Evolutionary conservation across 176 grass and related monocot species (phyloP).

Genomic region (Musa beccarii): DNA sequence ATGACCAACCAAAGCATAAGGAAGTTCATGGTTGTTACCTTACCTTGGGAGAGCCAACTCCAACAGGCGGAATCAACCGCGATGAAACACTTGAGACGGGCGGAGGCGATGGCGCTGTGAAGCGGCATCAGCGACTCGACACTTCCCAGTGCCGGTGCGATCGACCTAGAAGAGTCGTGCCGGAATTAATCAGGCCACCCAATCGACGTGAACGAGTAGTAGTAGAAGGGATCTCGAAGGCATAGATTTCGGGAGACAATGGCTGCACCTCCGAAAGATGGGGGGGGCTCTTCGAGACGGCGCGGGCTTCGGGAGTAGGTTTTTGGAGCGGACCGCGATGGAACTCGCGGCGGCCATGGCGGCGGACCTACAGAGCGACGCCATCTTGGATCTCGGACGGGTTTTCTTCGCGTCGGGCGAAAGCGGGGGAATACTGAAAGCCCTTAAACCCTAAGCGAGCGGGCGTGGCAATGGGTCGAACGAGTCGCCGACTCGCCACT

Average conservation of each 20-base stretch:
- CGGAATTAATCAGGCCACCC: neutral
- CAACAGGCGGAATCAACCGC: conserved; percentile 41
- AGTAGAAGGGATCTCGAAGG: neutral
- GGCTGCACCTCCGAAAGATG: neutral
- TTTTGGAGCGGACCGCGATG: neutral
- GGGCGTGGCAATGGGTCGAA: too few relatives aligned
- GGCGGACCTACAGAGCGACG: neutral
- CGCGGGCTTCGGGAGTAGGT: neutral
- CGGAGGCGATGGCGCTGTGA: conserved; percentile 38
- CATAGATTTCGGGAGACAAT: too few relatives aligned
- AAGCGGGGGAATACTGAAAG: too few relatives aligned
- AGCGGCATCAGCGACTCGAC: conserved; percentile 40
- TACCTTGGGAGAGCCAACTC: conserved; percentile 55
- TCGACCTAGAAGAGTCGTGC: neutral
- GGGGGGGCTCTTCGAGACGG: neutral
- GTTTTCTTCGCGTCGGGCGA: too few relatives aligned
- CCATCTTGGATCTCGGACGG: neutral
- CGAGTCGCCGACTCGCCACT: too few relatives aligned
- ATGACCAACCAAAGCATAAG: neutral
- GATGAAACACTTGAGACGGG: conserved; percentile 45
- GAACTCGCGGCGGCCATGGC: neutral
- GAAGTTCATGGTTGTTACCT: conserved; percentile 18
- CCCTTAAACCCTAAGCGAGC: too few relatives aligned
- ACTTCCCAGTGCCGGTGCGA: neutral
- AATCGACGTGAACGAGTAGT: neutral